Percentiles rank a stretch among this genome's conserved stretches.
These are phyloP conservation scores for Claviceps citrina DNA, from an alignment of 2,329 filamentous ascomycete genomes.

Conservation along the genomic window DNA sequence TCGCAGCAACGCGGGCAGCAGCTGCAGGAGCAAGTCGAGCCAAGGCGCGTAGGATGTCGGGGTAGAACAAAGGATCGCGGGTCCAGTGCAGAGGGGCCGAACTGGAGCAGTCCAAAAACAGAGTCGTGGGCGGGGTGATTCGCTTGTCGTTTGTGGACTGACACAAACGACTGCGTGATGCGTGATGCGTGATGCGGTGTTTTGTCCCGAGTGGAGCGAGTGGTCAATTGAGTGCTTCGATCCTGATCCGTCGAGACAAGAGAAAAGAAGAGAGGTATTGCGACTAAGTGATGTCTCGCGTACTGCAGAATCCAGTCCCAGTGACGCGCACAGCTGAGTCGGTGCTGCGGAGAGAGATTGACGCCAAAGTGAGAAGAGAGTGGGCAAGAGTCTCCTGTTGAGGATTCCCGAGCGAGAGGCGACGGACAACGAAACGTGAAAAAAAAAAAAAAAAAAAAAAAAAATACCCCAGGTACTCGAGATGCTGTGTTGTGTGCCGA, in stretches of 20 bases:
- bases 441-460: background rate
- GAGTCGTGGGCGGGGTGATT: background rate
- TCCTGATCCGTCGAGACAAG: background rate
- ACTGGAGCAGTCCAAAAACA: background rate
- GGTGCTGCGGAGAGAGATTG: background rate
- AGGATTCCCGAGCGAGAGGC: conserved; percentile 1
- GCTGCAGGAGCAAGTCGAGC: background rate
- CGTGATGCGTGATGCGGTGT: background rate
- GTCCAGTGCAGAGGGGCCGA: background rate
- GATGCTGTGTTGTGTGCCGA: too few relatives aligned
- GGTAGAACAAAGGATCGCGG: background rate
- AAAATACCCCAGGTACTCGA: too few relatives aligned
- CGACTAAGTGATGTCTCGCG: background rate
- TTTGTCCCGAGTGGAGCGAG: background rate
- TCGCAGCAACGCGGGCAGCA: conserved; percentile 1
- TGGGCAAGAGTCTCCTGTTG: background rate
- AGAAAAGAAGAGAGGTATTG: background rate
- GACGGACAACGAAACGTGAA: background rate
- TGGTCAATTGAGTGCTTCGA: too few relatives aligned
- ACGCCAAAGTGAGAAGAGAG: conserved; percentile 3
- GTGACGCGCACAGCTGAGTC: conserved; percentile 1
- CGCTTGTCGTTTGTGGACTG: background rate
- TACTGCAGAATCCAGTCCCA: conserved; percentile 11
- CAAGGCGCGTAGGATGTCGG: background rate
- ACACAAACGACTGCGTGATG: background rate